Percentiles rank a stretch among this genome's conserved stretches.
Conservation (phyloP, 169 alveolate species). For the Eimeria mitis region DNA sequence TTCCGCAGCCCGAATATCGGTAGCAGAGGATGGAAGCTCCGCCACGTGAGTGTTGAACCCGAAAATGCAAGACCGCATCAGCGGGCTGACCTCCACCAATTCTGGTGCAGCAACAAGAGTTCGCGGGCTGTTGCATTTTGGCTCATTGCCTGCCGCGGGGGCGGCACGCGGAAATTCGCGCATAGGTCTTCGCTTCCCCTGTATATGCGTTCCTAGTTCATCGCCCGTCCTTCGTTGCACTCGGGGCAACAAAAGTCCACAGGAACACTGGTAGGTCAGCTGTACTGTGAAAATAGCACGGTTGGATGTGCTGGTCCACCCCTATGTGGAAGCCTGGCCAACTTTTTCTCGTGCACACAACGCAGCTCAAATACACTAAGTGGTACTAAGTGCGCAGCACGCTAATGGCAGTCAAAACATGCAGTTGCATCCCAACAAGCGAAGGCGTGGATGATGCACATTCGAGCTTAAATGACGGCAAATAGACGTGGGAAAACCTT, state of each 20-base stretch:
- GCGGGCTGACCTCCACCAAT: conserved; percentile 72
- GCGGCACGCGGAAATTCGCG: conserved; percentile 53
- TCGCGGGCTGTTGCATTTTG: conserved; percentile 67
- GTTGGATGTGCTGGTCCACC: neutral
- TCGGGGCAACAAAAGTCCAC: neutral
- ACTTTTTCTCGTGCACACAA: neutral
- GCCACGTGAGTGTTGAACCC: conserved; percentile 69
- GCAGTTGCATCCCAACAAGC: neutral
- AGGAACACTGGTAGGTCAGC: neutral
- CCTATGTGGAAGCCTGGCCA: neutral
- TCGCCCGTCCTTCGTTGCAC: neutral
- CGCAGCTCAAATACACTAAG: neutral
- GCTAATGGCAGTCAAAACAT: neutral
- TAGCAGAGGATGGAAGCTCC: conserved; percentile 60
- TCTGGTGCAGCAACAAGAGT: conserved; percentile 52
- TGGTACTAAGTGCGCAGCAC: neutral
- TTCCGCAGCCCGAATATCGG: conserved; percentile 24
- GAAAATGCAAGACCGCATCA: conserved; percentile 71
- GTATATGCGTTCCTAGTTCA: neutral
- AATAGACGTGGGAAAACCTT: neutral
- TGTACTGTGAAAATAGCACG: neutral
- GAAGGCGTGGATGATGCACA: neutral
- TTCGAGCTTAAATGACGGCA: neutral
- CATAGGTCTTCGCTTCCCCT: neutral
- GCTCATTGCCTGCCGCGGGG: conserved; percentile 69